Percentiles rank a stretch among this genome's conserved stretches.
These are phyloP conservation scores for Leucoagaricus sp. DNA, from an alignment of 1,284 basidiomycete species.

Conservation along the genomic window DNA sequence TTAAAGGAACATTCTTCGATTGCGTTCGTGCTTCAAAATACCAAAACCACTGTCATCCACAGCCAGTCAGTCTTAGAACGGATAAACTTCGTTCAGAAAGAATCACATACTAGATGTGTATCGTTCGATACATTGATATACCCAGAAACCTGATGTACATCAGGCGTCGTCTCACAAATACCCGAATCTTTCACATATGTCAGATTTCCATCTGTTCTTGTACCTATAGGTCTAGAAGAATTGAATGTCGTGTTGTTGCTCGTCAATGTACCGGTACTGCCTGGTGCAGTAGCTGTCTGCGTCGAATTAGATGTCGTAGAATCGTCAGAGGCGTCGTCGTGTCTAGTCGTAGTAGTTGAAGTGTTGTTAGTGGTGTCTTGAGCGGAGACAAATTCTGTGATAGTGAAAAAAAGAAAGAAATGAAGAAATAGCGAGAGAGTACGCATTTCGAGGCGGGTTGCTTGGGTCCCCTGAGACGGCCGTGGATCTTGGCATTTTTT, in stretches of 20 bases:
- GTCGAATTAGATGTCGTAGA: too few relatives aligned
- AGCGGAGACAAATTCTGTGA: too few relatives aligned
- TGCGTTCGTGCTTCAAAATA: constrained; percentile 8
- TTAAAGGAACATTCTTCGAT: constrained; percentile 1
- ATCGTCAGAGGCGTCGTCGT: too few relatives aligned
- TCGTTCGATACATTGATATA: constrained; percentile 11
- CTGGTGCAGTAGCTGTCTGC: neutral
- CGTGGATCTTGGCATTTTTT: too few relatives aligned
- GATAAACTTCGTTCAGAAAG: neutral
- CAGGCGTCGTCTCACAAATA: constrained; percentile 13
- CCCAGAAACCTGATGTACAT: constrained; percentile 10
- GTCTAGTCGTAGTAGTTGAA: too few relatives aligned
- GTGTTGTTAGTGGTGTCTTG: too few relatives aligned
- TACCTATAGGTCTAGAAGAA: constrained; percentile 37
- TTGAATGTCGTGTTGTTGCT: too few relatives aligned
- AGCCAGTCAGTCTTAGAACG: too few relatives aligned
- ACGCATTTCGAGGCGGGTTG: too few relatives aligned
- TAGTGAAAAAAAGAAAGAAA: too few relatives aligned
- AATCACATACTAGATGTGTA: neutral
- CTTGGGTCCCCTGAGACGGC: too few relatives aligned
- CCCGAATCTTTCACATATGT: constrained; percentile 11
- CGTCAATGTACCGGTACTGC: neutral
- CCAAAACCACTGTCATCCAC: constrained; percentile 17
- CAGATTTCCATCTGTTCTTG: constrained; percentile 14
- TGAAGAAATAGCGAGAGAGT: too few relatives aligned